phyloP scores from a whole-genome alignment of 768 basidiomycete genomes.

The Suillus hirtellus region DNA sequence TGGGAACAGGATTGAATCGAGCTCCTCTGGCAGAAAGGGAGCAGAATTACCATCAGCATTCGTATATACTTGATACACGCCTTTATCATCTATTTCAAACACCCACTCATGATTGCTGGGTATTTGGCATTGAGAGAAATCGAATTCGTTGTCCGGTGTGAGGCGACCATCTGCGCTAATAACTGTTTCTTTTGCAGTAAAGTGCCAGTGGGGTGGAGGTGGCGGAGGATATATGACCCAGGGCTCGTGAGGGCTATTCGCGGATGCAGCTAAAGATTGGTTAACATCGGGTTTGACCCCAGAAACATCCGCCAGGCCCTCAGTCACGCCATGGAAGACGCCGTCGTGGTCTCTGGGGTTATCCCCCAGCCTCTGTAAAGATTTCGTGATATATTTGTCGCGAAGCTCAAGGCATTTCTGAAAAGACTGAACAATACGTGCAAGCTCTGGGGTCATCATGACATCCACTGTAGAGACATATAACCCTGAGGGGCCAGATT shows the following conservation, averaged over 20 bases:
- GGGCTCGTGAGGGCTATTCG: conserved; percentile 42
- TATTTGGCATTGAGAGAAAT: conserved; percentile 70
- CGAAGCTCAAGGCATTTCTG: conserved; percentile 86
- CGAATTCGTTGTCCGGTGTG: conserved; percentile 48
- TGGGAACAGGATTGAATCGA: conserved; percentile 2
- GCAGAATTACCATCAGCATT: conserved; percentile 10
- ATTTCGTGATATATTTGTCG: conserved; percentile 91
- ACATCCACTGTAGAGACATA: conserved; percentile 14
- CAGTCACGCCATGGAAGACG: conserved; percentile 65
- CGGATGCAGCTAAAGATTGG: conserved; percentile 24
- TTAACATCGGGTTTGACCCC: conserved; percentile 67
- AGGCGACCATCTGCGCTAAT: conserved; percentile 41
- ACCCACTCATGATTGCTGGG: conserved; percentile 65
- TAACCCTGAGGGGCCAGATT: conserved; percentile 1
- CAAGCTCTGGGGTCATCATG: conserved; percentile 43
- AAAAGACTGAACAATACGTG: conserved; percentile 66
- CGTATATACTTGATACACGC: conserved; percentile 86
- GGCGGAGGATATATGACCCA: conserved; percentile 95
- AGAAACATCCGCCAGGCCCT: conserved; percentile 60
- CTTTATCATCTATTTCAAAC: conserved; percentile 80
- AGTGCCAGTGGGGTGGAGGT: conserved; percentile 96
- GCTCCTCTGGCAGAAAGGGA: background rate
- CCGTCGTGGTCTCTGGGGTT: conserved; percentile 93
- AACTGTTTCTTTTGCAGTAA: conserved; percentile 53
- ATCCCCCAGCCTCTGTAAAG: conserved; percentile 90